Evolutionary conservation across 2,329 filamentous ascomycete species (phyloP), one percentile per base, ranked within the genome.

Genomic region (Stagonosporopsis vannaccii): DNA sequence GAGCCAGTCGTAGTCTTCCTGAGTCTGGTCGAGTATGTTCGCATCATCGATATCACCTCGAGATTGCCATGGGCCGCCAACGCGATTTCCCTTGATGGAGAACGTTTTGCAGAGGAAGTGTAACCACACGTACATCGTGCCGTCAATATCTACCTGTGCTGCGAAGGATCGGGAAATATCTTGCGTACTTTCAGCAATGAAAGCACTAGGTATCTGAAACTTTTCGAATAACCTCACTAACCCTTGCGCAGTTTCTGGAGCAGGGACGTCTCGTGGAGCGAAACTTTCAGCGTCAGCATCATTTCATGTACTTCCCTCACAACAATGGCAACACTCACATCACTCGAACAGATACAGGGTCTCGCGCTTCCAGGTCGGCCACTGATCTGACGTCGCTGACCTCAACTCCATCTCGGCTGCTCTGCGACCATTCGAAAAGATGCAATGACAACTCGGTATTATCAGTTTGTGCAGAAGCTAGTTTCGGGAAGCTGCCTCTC

Each of bases 61-160:
- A 12, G 28, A 12, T 30, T 12, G 28, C 28, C 13, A 12, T 30
- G 9, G 9, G 13, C 28, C 28, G 28, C 9, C 28, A 17, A 60
- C 63, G 8, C 47, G 48, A 6, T 53, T 46, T 6, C 59, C 33
- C 2, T 45, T n/a, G 4, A 62, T 22, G n/a, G 47, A 52, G 13
- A 72, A 39, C 20, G 64, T 60, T 26, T 71, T 72, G 26, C 61
- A 65, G n/a, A 74, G 58, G 26, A 70, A 63, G 41, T 74, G 71
- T 26, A 73, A 71, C 69, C 70, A 73, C 1, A 65, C 50, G 22
- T 60, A 64, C 6, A 44, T 46, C 5, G 62, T 65, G 4, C 59
- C 61, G 37, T 66, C 52, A 1, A 51, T 48, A 25, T 67, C 62
- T 30, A 48, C 60, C 17, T 57, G 59, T 11, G 53, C 58, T n/a